Evolutionary conservation across 768 basidiomycete species (phyloP).

Genomic region (Suillus cothurnatus): DNA sequence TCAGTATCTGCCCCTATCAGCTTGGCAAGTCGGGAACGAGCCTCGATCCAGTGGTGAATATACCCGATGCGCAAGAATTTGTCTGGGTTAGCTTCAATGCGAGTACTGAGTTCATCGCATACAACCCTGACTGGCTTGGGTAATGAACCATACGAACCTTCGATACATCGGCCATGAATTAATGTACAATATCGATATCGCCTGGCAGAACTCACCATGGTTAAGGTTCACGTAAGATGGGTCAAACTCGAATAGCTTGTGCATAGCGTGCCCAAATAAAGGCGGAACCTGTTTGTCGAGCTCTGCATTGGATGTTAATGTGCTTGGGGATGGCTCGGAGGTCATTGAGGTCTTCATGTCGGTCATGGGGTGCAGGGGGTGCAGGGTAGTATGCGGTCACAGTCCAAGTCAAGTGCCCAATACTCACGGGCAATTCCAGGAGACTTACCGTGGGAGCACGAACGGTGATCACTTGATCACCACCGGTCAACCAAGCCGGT

Average conservation of each 20-base stretch:
- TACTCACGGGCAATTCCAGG: background rate
- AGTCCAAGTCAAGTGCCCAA: background rate
- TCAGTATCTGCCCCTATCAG: slow-evolving; percentile 53
- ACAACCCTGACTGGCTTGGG: slow-evolving; percentile 53
- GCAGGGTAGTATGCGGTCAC: background rate
- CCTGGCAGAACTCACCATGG: slow-evolving; percentile 44
- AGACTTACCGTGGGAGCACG: background rate
- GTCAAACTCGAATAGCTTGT: slow-evolving; percentile 16
- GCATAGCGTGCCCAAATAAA: slow-evolving; percentile 57
- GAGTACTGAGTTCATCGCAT: slow-evolving; percentile 41
- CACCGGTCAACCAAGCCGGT: background rate
- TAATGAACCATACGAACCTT: slow-evolving; percentile 63
- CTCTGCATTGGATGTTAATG: slow-evolving; percentile 9
- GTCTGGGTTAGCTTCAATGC: slow-evolving; percentile 59
- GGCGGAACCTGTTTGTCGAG: slow-evolving; percentile 36
- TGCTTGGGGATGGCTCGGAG: background rate
- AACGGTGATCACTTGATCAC: background rate
- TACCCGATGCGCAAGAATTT: slow-evolving; percentile 48
- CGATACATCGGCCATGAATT: background rate
- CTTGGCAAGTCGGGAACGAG: slow-evolving; percentile 48
- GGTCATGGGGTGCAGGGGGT: background rate
- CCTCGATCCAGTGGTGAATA: slow-evolving; percentile 36
- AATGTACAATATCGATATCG: background rate
- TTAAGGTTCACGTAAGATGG: slow-evolving; percentile 65
- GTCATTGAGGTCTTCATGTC: background rate